These are phyloP conservation scores for Physcomitrellopsis africana DNA, from an alignment of 225 moss, liverwort and hornwort species.

Conservation along the genomic window DNA sequence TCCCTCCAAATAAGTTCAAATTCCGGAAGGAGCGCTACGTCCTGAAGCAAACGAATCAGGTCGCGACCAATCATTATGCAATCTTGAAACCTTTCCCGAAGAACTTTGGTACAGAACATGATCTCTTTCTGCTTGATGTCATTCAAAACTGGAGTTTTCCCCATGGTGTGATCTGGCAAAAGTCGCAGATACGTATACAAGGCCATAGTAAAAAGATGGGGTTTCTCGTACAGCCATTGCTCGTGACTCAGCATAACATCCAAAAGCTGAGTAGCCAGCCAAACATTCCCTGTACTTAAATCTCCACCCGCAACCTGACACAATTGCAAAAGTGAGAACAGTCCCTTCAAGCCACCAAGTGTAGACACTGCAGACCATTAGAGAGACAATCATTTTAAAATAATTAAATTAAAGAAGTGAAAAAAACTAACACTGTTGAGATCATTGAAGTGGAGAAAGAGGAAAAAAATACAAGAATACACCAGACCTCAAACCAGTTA, in stretches of 20 bases:
- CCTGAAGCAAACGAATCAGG: constrained; percentile 90
- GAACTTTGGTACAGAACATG: constrained; percentile 78
- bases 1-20: constrained; percentile 94
- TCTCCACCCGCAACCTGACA: constrained; percentile 93
- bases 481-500: neutral
- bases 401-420: neutral
- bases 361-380: neutral
- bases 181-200: constrained; percentile 94
- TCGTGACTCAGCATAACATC: constrained; percentile 81
- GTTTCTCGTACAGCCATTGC: constrained; percentile 79
- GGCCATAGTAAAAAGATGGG: constrained; percentile 82
- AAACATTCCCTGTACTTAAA: constrained; percentile 80
- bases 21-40: constrained; percentile 90
- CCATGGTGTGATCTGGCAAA: constrained; percentile 86
- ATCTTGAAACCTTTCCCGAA: constrained; percentile 91
- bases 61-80: constrained; percentile 93
- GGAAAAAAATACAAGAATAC: neutral
- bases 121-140: constrained; percentile 93
- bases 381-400: neutral
- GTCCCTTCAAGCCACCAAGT: neutral
- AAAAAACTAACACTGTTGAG: neutral
- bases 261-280: constrained; percentile 88
- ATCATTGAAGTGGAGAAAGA: neutral
- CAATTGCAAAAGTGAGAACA: constrained; percentile 15
- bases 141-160: constrained; percentile 54